Base-by-base conservation (phyloP, 148 eudicot species). In the Amaranthus hypochondriacus region DNA sequence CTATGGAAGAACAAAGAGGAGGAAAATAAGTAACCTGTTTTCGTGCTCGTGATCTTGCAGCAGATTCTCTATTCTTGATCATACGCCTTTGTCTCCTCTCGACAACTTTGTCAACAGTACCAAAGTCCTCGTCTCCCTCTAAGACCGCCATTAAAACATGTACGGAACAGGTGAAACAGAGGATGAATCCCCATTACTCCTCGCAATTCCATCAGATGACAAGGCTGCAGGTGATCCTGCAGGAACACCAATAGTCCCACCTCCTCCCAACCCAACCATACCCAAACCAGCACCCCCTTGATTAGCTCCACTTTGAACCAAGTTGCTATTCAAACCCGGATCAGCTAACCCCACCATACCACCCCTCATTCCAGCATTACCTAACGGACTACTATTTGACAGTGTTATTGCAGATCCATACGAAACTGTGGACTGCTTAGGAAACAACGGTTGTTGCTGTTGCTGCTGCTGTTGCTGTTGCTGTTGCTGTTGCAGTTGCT, bases 21-120 rank as follows among this genome's bases (percentile, higher is more conserved):
- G 39, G 39, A 28, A 28, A 28, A 28, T 28, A 28, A 69, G 56
- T 81, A 68, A 92, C 98, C 98, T 94, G 96, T 77, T 94, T 94
- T 68, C 97, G 95, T 70, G 97, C 97, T 70, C 98, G 83, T 66
- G 97, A 94, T 76, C 97, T 86, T 44, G 98, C 97, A 77, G 98
- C 98, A 9, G 98, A 94, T 61, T 94, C 98, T 73, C 97, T 75
- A 73, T 92, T 94, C 82, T 92, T 94, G 53, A 91, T 90, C 98
- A 92, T 92, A 59, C 98, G 86, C 77, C 90, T 88, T 73, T 92
- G 98, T 73, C 97, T 83, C 82, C 98, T 86, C 76, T 94, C 98
- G 13, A 91, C 89, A 57, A 87, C 96, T 81, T 90, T 94, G 70
- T 94, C 98, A 62, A 90, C 88, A 71, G 86, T 80, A 43, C 79